Evolutionary conservation across 139 green algal species (phyloP).

Genomic region (Zygnema circumcarinatum): DNA sequence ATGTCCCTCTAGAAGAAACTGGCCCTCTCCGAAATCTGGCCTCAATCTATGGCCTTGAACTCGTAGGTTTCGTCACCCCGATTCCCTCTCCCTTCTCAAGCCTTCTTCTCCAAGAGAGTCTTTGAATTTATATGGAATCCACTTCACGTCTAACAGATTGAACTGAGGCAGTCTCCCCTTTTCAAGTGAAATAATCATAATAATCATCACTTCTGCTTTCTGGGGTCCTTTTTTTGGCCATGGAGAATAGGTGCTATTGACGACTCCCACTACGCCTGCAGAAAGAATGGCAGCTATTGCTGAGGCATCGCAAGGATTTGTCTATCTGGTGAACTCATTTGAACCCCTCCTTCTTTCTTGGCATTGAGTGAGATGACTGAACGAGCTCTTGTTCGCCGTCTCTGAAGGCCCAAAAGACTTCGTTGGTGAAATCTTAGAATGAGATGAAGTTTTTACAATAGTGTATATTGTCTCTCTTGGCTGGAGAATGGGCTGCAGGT

Average conservation of each 20-base stretch:
- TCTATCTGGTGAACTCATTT: constrained; percentile 90
- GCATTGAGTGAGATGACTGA: constrained; percentile 58
- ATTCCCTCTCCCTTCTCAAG: too few relatives aligned
- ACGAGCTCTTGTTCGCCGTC: neutral
- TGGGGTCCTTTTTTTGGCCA: neutral
- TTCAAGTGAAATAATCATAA: too few relatives aligned
- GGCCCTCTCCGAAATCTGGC: constrained; percentile 72
- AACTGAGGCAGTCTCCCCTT: too few relatives aligned
- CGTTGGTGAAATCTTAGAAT: too few relatives aligned
- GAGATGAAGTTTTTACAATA: too few relatives aligned
- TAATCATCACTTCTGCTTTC: too few relatives aligned
- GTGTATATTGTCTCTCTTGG: too few relatives aligned
- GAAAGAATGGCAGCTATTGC: constrained; percentile 83
- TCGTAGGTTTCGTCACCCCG: constrained; percentile 80
- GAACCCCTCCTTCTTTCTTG: neutral
- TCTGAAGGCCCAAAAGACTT: neutral
- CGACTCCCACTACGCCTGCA: constrained; percentile 84
- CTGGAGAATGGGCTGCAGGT: too few relatives aligned
- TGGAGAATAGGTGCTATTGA: constrained; percentile 77
- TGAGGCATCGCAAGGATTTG: constrained; percentile 85
- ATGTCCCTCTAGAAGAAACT: constrained; percentile 98
- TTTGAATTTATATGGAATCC: too few relatives aligned
- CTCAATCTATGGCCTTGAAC: constrained; percentile 79
- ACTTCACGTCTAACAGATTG: too few relatives aligned
- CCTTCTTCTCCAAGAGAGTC: too few relatives aligned